Conservation (phyloP, 2,329 filamentous ascomycete genomes). For the Aspergillus tamarii region DNA sequence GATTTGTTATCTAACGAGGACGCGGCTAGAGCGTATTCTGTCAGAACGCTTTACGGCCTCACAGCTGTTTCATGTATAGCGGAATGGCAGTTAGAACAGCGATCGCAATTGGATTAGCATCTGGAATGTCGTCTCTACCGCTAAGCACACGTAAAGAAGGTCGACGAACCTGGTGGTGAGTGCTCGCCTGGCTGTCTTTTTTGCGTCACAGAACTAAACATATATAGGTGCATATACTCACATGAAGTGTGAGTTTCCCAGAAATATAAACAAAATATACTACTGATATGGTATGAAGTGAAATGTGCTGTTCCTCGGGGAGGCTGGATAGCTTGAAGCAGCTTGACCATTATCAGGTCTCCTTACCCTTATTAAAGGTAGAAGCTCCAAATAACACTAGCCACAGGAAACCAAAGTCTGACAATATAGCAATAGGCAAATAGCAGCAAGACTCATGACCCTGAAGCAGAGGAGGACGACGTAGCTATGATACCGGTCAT, state of each 20-base stretch:
- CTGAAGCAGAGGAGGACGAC: conserved; percentile 27
- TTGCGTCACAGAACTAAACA: conserved; percentile 2
- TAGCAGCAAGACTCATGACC: conserved; percentile 12
- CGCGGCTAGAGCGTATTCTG: conserved; percentile 29
- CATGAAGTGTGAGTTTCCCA: conserved; percentile 22
- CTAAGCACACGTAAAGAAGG: conserved; percentile 21
- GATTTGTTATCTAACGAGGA: background rate
- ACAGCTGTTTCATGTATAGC: conserved; percentile 41
- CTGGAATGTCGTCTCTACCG: conserved; percentile 26
- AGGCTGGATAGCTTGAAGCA: conserved; percentile 34
- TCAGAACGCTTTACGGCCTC: conserved; percentile 38
- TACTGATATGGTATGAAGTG: conserved; percentile 18
- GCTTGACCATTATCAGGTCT: conserved; percentile 29
- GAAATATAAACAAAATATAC: background rate
- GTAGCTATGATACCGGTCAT: conserved; percentile 31
- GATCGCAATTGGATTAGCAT: conserved; percentile 37
- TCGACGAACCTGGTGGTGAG: conserved; percentile 31
- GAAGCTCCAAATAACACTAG: background rate
- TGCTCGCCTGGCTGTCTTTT: background rate
- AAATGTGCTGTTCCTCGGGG: conserved; percentile 36
- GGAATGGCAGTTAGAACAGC: conserved; percentile 40
- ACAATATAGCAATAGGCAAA: conserved; percentile 1
- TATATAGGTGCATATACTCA: conserved; percentile 23
- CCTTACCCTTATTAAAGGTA: conserved; percentile 25
- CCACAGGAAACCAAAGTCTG: background rate